These are phyloP conservation scores for Aureobasidium sp. DNA, from an alignment of 2,329 filamentous ascomycete genomes.

Conservation along the genomic window DNA sequence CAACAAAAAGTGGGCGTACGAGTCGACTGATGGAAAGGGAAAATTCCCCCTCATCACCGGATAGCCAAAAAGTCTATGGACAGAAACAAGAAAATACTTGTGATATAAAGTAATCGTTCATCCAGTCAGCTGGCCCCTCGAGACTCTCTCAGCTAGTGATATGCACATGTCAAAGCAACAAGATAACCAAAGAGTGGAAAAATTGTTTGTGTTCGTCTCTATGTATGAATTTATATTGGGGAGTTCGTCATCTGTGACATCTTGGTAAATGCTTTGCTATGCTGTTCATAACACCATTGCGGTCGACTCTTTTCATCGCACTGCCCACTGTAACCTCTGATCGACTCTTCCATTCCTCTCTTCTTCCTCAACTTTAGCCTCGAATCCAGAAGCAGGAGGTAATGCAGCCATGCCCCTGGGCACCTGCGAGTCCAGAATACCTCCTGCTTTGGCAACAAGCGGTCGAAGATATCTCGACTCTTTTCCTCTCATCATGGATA, in stretches of 20 bases:
- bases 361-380: not conserved
- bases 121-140: no score
- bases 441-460: slow-evolving; percentile 27
- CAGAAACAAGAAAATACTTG: no score
- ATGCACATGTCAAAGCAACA: no score
- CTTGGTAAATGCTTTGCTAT: not conserved
- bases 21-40: slow-evolving; percentile 7
- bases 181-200: no score
- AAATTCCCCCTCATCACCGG: slow-evolving; percentile 6
- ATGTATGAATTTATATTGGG: not conserved
- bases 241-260: not conserved
- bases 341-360: not conserved
- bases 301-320: not conserved
- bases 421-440: slow-evolving; percentile 21
- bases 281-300: not conserved
- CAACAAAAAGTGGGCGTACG: not conserved
- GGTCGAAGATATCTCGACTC: slow-evolving; percentile 29
- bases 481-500: slow-evolving; percentile 29
- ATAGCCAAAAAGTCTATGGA: not conserved
- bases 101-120: no score
- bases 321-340: not conserved
- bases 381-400: not conserved
- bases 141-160: no score
- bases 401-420: not conserved
- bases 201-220: not conserved